Percentiles rank a stretch among this genome's conserved stretches.
These are phyloP conservation scores for Entomortierella parvispora DNA, from an alignment of 192 early-diverging fungal species.

Conservation along the genomic window DNA sequence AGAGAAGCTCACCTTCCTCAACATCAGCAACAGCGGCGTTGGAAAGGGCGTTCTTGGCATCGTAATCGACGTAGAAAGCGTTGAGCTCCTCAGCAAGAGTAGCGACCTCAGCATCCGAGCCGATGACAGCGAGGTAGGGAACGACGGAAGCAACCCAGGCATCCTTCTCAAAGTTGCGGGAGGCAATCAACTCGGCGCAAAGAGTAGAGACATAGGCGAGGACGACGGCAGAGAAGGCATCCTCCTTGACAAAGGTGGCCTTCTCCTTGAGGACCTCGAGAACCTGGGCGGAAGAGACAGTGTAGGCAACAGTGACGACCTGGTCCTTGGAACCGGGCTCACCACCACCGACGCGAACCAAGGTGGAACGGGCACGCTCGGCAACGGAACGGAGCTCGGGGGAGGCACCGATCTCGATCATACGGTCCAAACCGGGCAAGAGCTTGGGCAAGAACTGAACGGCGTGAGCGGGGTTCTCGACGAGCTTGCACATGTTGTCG, in stretches of 20 bases:
- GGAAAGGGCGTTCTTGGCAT: conserved; percentile 52
- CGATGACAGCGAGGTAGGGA: conserved; percentile 66
- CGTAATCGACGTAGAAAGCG: conserved; percentile 55
- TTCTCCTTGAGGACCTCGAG: conserved; percentile 61
- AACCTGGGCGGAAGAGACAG: conserved; percentile 55
- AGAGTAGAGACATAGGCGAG: conserved; percentile 69
- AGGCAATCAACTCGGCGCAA: conserved; percentile 67
- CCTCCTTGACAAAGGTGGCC: conserved; percentile 61
- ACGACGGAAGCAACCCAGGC: conserved; percentile 72
- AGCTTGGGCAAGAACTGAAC: conserved; percentile 83
- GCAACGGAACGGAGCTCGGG: conserved; percentile 82
- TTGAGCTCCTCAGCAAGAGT: conserved; percentile 57
- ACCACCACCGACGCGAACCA: conserved; percentile 71
- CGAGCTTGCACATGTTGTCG: conserved; percentile 93
- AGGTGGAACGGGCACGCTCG: conserved; percentile 73
- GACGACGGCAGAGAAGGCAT: conserved; percentile 53
- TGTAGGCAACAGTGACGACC: conserved; percentile 64
- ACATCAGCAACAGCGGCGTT: conserved; percentile 60
- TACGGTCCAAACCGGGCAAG: conserved; percentile 80
- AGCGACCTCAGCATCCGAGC: conserved; percentile 63
- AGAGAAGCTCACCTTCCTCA: conserved; percentile 65
- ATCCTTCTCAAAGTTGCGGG: conserved; percentile 71
- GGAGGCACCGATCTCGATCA: conserved; percentile 79
- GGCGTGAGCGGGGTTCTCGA: conserved; percentile 83
- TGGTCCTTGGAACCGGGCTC: conserved; percentile 58